These are phyloP conservation scores for Spencermartinsiella ligniputridi DNA, from an alignment of 1,139 yeast species.

Conservation along the genomic window DNA sequence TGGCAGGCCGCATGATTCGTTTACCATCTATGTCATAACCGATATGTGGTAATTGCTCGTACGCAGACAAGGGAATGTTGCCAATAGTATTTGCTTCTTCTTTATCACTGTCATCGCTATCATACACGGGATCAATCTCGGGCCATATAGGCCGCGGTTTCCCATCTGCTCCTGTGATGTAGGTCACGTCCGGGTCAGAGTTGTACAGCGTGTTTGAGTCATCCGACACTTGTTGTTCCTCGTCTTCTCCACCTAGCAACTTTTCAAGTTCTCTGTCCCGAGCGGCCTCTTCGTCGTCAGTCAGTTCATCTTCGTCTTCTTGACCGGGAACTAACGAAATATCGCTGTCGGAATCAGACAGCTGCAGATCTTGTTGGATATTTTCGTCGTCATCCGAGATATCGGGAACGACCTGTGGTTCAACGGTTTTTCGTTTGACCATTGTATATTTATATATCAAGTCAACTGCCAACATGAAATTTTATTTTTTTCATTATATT, in stretches of 20 bases:
- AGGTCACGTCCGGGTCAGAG: slow-evolving; percentile 24
- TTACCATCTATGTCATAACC: slow-evolving; percentile 97
- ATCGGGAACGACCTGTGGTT: slow-evolving; percentile 4
- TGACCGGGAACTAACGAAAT: slow-evolving; percentile 20
- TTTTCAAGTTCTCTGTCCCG: slow-evolving; percentile 24
- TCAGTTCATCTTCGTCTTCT: slow-evolving; percentile 20
- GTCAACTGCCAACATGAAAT: too few species aligned
- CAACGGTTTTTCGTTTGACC: slow-evolving; percentile 11
- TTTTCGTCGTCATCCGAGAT: not conserved
- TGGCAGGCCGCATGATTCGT: slow-evolving; percentile 97
- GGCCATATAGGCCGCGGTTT: slow-evolving; percentile 71
- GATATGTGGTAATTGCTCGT: slow-evolving; percentile 95
- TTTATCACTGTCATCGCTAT: slow-evolving; percentile 85
- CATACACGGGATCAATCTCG: slow-evolving; percentile 88
- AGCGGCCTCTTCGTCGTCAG: slow-evolving; percentile 19
- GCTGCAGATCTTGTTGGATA: too few species aligned
- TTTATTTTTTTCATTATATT: too few species aligned
- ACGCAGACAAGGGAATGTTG: slow-evolving; percentile 84
- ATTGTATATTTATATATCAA: slow-evolving; percentile 1
- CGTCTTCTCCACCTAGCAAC: slow-evolving; percentile 20
- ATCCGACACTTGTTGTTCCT: slow-evolving; percentile 22
- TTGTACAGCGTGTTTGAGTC: slow-evolving; percentile 19
- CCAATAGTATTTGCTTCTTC: slow-evolving; percentile 90
- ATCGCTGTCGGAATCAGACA: slow-evolving; percentile 4
- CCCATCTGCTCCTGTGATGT: slow-evolving; percentile 63